Evolutionary conservation across 345 rosid genomes (phyloP).

Genomic region (Durio zibethinus): DNA sequence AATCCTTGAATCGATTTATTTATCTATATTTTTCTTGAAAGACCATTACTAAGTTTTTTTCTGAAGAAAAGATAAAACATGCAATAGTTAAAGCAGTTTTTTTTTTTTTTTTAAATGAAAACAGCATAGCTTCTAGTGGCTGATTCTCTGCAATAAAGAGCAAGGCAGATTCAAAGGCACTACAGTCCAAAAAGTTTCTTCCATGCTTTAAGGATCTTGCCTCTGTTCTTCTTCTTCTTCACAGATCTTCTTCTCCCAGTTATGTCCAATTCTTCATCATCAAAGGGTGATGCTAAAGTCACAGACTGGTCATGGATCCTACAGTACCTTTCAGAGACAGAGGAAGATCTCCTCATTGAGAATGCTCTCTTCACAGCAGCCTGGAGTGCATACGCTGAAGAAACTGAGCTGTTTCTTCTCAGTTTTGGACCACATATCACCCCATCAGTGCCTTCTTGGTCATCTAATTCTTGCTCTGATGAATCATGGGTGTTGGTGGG

Average conservation of each 20-base stretch:
- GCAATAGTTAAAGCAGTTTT: not conserved
- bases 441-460: constrained; percentile 14
- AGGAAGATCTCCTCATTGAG: constrained; percentile 77
- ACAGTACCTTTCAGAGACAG: constrained; percentile 72
- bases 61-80: no score
- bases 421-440: constrained; percentile 29
- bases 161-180: not conserved
- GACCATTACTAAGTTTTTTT: no score
- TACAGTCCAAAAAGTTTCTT: constrained; percentile 67
- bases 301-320: constrained; percentile 75
- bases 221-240: constrained; percentile 45
- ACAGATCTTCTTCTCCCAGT: constrained; percentile 27
- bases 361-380: constrained; percentile 53
- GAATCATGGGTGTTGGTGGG: constrained; percentile 10
- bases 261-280: constrained; percentile 31
- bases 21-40: no score
- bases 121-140: not conserved
- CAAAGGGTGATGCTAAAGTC: constrained; percentile 42
- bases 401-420: constrained; percentile 57
- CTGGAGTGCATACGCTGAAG: constrained; percentile 40
- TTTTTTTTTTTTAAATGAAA: no score
- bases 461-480: constrained; percentile 18
- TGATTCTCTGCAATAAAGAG: not conserved
- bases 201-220: constrained; percentile 71
- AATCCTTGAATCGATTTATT: no score